These are phyloP conservation scores for Suhomyces faveliae DNA, from an alignment of 805 yeast genomes.

Conservation along the genomic window DNA sequence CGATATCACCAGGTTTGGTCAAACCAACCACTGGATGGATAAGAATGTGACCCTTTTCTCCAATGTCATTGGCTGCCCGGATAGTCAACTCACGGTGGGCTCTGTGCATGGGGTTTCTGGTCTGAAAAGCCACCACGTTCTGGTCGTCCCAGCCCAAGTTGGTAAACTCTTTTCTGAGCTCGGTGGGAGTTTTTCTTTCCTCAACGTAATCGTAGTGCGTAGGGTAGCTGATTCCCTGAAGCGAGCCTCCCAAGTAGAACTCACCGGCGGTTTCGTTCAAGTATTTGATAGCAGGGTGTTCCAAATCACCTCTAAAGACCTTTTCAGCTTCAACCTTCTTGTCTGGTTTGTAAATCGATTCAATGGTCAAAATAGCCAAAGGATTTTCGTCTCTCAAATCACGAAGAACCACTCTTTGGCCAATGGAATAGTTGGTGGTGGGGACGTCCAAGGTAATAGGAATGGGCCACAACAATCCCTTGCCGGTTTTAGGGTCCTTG, in stretches of 20 bases:
- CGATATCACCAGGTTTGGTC: conserved; percentile 97
- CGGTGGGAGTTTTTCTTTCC: conserved; percentile 85
- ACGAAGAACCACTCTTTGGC: conserved; percentile 66
- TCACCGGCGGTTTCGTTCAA: conserved; percentile 74
- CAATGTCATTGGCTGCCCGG: conserved; percentile 91
- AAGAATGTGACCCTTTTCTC: conserved; percentile 70
- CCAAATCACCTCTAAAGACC: conserved; percentile 95
- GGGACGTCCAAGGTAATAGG: conserved; percentile 86
- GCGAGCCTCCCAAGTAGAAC: conserved; percentile 80
- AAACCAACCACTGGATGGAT: conserved; percentile 97
- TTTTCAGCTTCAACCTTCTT: conserved; percentile 75
- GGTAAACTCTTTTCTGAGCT: conserved; percentile 79
- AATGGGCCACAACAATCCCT: conserved; percentile 84
- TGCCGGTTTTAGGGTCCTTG: conserved; percentile 28
- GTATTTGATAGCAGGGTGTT: conserved; percentile 88
- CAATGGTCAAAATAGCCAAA: conserved; percentile 77
- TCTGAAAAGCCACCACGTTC: conserved; percentile 90
- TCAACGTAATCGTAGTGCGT: conserved; percentile 88
- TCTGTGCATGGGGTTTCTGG: conserved; percentile 98
- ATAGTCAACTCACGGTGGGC: conserved; percentile 96
- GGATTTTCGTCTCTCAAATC: conserved; percentile 81
- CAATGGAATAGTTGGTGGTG: conserved; percentile 45
- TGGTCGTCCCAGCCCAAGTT: conserved; percentile 76
- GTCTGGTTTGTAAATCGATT: conserved; percentile 78
- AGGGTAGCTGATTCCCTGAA: conserved; percentile 82